A percentile compares a stretch with the other conserved stretches of the same genome.
phyloP scores from a whole-genome alignment of 140 eudicot species.

The Erigeron philadelphicus region DNA sequence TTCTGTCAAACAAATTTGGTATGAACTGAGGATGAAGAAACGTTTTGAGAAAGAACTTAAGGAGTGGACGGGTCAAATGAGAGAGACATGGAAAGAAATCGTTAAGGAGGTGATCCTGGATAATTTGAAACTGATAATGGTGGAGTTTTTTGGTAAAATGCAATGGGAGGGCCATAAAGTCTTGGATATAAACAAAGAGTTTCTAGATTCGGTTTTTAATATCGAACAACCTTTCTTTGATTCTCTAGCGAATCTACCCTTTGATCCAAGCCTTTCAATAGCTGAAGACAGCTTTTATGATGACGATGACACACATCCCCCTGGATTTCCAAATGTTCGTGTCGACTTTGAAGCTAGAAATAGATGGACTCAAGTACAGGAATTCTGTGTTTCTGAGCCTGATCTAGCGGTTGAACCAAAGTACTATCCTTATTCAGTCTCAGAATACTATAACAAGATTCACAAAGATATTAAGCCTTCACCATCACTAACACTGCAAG shows the following conservation, averaged over 20 bases:
- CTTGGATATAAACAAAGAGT: constrained; percentile 33
- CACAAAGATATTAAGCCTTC: neutral
- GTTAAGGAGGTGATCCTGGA: constrained; percentile 44
- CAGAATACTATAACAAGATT: constrained; percentile 18
- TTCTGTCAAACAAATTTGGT: constrained; percentile 69
- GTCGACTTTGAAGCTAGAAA: constrained; percentile 13
- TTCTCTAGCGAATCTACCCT: constrained; percentile 24
- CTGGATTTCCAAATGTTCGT: constrained; percentile 26
- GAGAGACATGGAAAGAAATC: constrained; percentile 48
- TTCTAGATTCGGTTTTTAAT: constrained; percentile 34
- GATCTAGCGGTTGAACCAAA: constrained; percentile 35
- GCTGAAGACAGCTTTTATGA: neutral
- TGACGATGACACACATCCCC: constrained; percentile 25
- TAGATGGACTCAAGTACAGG: constrained; percentile 7
- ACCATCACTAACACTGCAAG: neutral
- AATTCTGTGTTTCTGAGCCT: constrained; percentile 27
- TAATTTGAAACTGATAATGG: constrained; percentile 41
- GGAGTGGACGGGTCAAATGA: constrained; percentile 62
- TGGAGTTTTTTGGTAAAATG: constrained; percentile 38
- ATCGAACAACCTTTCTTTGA: constrained; percentile 27
- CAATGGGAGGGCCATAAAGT: constrained; percentile 32
- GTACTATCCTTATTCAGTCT: constrained; percentile 43
- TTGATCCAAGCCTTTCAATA: constrained; percentile 20
- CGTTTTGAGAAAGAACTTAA: constrained; percentile 35
- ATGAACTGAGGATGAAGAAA: constrained; percentile 47